Conservation (phyloP, 2,329 filamentous ascomycete genomes). For the Neofusicoccum laricinum region DNA sequence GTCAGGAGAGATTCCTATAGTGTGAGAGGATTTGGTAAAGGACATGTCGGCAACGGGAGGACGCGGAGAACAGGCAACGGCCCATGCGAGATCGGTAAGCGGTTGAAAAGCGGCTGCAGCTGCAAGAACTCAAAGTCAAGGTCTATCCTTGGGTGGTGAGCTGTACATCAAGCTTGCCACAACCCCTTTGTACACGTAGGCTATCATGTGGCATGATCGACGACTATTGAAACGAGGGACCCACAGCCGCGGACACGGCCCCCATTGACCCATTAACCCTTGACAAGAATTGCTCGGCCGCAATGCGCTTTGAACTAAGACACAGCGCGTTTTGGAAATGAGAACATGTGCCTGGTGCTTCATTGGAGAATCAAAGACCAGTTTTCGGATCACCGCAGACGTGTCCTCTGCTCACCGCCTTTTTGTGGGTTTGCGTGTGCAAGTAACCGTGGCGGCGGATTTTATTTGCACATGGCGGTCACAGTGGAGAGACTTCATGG, state of each 20-base stretch:
- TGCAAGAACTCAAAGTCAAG: neutral
- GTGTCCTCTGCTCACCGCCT: slow-evolving; percentile 9
- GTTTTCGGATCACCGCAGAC: neutral
- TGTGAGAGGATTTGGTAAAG: neutral
- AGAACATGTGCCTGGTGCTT: neutral
- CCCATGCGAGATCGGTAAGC: neutral
- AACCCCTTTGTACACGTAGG: slow-evolving; percentile 13
- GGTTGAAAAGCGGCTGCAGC: neutral
- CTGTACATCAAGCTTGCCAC: neutral
- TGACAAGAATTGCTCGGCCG: neutral
- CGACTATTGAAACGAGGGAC: slow-evolving; percentile 5
- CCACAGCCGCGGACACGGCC: neutral
- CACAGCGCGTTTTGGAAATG: neutral
- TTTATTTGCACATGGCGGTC: neutral
- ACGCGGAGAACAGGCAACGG: neutral
- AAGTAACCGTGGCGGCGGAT: neutral
- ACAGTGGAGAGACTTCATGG: neutral
- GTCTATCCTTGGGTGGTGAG: neutral
- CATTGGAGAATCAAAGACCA: neutral
- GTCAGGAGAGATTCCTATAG: neutral
- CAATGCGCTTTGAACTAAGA: neutral
- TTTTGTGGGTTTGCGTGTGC: neutral
- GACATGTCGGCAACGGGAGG: neutral
- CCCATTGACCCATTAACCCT: neutral
- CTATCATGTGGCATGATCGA: slow-evolving; percentile 13